These are phyloP conservation scores for Murraya koenigii DNA, from an alignment of 345 rosid genomes.

Conservation along the genomic window DNA sequence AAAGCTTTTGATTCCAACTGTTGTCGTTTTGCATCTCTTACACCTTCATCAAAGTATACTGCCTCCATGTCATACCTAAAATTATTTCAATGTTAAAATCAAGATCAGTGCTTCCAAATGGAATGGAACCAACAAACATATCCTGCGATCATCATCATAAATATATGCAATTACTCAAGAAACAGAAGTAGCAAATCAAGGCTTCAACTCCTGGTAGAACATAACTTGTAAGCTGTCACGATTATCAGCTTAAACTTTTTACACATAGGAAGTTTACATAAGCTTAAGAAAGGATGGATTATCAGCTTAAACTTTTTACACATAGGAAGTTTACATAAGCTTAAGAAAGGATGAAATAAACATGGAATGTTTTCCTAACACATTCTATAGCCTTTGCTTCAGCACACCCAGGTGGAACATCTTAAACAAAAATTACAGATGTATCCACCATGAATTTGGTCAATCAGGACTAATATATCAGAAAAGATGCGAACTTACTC, in stretches of 20 bases:
- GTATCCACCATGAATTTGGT: background rate
- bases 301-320: background rate
- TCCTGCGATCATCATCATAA: background rate
- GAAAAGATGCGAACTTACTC: constrained; percentile 46
- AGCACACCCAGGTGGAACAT: background rate
- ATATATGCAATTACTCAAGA: background rate
- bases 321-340: background rate
- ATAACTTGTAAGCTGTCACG: background rate
- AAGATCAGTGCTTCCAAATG: constrained; percentile 18
- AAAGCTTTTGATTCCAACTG: constrained; percentile 58
- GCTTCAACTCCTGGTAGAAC: background rate
- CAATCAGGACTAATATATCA: background rate
- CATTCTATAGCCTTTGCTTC: background rate
- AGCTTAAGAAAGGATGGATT: background rate
- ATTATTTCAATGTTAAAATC: constrained; percentile 13
- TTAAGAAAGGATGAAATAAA: background rate
- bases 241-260: background rate
- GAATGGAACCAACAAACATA: background rate
- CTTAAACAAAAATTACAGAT: background rate
- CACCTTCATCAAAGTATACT: constrained; percentile 72
- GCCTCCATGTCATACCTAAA: constrained; percentile 65
- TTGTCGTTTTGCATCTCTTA: constrained; percentile 54
- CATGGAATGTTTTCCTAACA: background rate
- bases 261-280: background rate
- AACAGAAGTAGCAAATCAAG: background rate